Conservation (phyloP, 2,329 filamentous ascomycete species). For the Zarea fungicola region DNA sequence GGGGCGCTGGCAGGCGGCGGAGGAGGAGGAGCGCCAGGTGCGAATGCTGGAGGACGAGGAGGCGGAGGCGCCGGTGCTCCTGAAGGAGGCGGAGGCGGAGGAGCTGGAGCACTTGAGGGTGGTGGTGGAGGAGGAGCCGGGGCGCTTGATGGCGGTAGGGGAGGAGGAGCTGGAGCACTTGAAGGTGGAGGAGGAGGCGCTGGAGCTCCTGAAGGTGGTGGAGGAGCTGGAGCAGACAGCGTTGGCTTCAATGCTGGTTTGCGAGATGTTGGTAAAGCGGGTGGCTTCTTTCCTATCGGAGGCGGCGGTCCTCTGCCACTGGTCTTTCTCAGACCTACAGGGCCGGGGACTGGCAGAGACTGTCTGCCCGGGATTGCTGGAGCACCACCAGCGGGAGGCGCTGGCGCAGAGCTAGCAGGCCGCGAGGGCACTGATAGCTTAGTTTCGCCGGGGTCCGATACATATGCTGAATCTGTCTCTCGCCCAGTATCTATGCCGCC, state of each 20-base stretch:
- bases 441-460: conserved; percentile 64
- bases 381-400: conserved; percentile 52
- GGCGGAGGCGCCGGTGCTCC: conserved; percentile 38
- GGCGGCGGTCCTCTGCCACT: conserved; percentile 67
- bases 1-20: conserved; percentile 27
- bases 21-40: conserved; percentile 38
- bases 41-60: conserved; percentile 29
- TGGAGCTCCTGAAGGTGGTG: conserved; percentile 34
- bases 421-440: conserved; percentile 38
- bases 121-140: conserved; percentile 31
- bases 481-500: conserved; percentile 70
- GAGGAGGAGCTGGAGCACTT: conserved; percentile 38
- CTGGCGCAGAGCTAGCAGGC: conserved; percentile 46
- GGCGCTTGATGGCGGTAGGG: conserved; percentile 27
- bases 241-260: conserved; percentile 45
- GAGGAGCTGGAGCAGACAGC: conserved; percentile 37
- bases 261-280: conserved; percentile 55
- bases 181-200: conserved; percentile 35
- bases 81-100: conserved; percentile 35
- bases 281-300: conserved; percentile 70
- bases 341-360: conserved; percentile 41
- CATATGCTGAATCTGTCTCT: conserved; percentile 59
- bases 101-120: conserved; percentile 29
- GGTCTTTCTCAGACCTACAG: conserved; percentile 52
- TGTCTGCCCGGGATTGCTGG: conserved; percentile 55